Percentiles rank a stretch among this genome's conserved stretches.
These are phyloP conservation scores for Phlebiopsis gigantea DNA, from an alignment of 768 basidiomycete species.

Conservation along the genomic window DNA sequence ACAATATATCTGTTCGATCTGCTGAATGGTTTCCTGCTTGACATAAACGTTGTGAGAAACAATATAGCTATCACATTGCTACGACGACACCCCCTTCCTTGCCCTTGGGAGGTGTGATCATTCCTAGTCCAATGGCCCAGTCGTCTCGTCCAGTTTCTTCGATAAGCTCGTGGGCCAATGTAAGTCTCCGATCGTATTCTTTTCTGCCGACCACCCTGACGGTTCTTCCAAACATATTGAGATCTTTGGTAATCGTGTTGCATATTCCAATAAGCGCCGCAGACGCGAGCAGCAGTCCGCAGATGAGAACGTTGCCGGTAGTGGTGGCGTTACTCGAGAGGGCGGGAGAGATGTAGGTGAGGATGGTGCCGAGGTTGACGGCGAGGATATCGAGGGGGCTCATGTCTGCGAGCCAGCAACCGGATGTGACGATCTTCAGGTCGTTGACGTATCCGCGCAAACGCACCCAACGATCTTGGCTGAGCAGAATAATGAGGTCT, in stretches of 20 bases:
- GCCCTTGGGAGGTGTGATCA: not conserved
- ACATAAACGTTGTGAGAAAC: not conserved
- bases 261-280: conserved; percentile 6
- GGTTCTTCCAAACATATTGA: conserved; percentile 5
- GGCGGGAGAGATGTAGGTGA: conserved; percentile 4
- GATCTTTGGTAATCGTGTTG: conserved; percentile 6
- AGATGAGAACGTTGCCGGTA: conserved; percentile 5
- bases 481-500: conserved; percentile 5
- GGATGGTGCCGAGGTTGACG: not conserved
- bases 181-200: not conserved
- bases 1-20: too few species aligned
- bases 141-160: not conserved
- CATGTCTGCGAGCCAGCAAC: conserved; percentile 6
- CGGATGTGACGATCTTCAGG: conserved; percentile 5
- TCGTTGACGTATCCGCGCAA: conserved; percentile 5
- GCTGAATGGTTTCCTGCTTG: too few species aligned
- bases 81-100: not conserved
- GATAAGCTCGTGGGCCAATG: conserved; percentile 8
- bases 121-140: not conserved
- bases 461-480: conserved; percentile 12
- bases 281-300: conserved; percentile 1
- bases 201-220: not conserved
- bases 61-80: not conserved
- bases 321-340: conserved; percentile 6
- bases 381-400: not conserved